phyloP scores from a whole-genome alignment of 768 basidiomycete species.

The Lactifluus volemus region DNA sequence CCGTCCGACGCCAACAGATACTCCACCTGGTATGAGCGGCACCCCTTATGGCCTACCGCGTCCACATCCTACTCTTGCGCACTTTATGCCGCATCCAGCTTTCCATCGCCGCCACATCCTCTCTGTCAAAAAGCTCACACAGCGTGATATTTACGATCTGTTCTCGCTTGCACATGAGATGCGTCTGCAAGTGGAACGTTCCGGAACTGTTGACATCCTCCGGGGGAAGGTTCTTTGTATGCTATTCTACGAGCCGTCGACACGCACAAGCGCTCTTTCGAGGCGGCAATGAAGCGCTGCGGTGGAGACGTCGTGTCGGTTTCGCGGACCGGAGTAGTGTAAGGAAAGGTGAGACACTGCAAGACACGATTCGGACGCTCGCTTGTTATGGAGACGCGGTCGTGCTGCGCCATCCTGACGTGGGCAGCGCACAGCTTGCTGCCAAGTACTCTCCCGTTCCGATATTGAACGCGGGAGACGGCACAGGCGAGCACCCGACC shows the following conservation, averaged over 20 bases:
- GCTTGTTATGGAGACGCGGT: constrained; percentile 94
- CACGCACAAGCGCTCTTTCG: constrained; percentile 94
- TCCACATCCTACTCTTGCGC: constrained; percentile 35
- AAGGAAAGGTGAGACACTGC: constrained; percentile 85
- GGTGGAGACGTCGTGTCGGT: constrained; percentile 93
- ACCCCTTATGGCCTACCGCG: constrained; percentile 28
- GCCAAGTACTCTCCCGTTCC: constrained; percentile 95
- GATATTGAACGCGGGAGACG: constrained; percentile 94
- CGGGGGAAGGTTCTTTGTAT: constrained; percentile 88
- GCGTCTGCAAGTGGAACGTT: constrained; percentile 91
- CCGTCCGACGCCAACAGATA: constrained; percentile 3
- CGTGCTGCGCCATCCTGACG: constrained; percentile 88
- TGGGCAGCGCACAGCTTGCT: constrained; percentile 91
- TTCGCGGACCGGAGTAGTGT: constrained; percentile 76
- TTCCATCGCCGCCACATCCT: constrained; percentile 93
- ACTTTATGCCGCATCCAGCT: constrained; percentile 61
- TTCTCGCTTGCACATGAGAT: constrained; percentile 96
- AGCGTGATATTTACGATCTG: constrained; percentile 84
- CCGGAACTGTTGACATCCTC: constrained; percentile 79
- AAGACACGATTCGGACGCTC: constrained; percentile 89
- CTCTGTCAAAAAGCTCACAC: constrained; percentile 86
- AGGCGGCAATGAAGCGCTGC: constrained; percentile 97
- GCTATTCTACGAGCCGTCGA: constrained; percentile 95
- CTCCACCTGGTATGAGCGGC: background rate
- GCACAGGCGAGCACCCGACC: constrained; percentile 94